Evolutionary conservation across 1,139 yeast genomes (phyloP), one percentile per base, ranked within the genome.

Genomic region (Lodderomyces parapsilosis): DNA sequence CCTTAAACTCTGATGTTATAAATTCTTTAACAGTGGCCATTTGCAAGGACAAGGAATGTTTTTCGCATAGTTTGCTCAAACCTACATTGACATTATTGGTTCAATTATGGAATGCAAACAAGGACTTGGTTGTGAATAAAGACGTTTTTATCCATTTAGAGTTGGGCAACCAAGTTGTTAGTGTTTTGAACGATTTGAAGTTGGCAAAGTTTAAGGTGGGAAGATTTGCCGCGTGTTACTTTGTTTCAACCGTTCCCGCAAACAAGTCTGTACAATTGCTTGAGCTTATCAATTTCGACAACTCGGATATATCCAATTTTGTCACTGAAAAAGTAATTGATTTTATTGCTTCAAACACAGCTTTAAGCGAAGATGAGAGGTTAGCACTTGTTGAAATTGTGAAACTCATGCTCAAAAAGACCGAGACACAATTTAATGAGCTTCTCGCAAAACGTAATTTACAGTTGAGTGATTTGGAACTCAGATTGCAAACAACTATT

Each of bases 11-110:
- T 41, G 81, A 78, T 7, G 77, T 91, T 23, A 70, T 84, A 22
- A 65, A 74, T 35, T 89, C 96, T 2, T 80, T 94, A 7, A 78
- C 88, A 19, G 81, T 79, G 46, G 80, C 94, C 1, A 79, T 93
- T 20, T 66, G 59, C 40, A 45, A 42, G 41, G 57, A 60, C 47
- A 40, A 43, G 47, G 42, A 40, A 18, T 54, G 68, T n/a, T 52
- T 60, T 13, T 50, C 53, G 11, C 42, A 56, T 1, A 36, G 42
- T 9, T 49, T 56, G 9, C 38, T 56, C 9, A 66, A 60, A 47
- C 72, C 67, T 47, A 68, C 77, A 4, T 43, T 71, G 19, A 65
- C 66, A 39, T 66, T 71, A 11, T 65, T 73, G 51, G 71, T 74
- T 28, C 77, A 71, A 50, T 54, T 72, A 42, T 72, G 75, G 76